Conservation (phyloP, 2,329 filamentous ascomycete species). For the Sporothrix brunneoviolacea region DNA sequence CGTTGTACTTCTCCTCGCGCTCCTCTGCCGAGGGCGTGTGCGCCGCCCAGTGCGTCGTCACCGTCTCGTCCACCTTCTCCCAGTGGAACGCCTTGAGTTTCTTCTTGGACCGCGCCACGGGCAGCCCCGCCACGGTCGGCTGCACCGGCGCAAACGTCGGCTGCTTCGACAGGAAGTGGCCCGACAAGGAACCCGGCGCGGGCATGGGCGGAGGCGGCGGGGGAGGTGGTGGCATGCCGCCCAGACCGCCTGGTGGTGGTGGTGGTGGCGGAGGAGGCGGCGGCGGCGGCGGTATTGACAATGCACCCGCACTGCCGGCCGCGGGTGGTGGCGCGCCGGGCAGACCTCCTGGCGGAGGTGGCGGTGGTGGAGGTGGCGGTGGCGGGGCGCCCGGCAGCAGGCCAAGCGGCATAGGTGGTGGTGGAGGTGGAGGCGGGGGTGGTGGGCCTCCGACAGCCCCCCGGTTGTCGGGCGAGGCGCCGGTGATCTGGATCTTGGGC, state of each 20-base stretch:
- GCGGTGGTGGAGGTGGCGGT: conserved; percentile 44
- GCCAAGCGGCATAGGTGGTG: conserved; percentile 43
- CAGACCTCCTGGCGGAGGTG: conserved; percentile 26
- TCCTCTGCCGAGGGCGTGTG: conserved; percentile 80
- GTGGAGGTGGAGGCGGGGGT: conserved; percentile 33
- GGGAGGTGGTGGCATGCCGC: conserved; percentile 28
- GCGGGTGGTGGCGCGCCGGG: conserved; percentile 22
- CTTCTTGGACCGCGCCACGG: conserved; percentile 89
- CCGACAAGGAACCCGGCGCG: conserved; percentile 61
- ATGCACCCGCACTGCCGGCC: conserved; percentile 28
- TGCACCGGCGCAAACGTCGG: conserved; percentile 43
- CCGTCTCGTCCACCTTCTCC: conserved; percentile 93
- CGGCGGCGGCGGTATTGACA: conserved; percentile 29
- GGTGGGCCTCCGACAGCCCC: conserved; percentile 24
- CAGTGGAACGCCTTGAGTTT: conserved; percentile 99
- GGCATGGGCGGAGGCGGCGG: conserved; percentile 38
- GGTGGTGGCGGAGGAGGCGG: conserved; percentile 35
- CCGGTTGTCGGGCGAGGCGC: conserved; percentile 18
- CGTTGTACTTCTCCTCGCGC: conserved; percentile 91
- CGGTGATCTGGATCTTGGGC: conserved; percentile 54
- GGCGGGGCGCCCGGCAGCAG: conserved; percentile 27
- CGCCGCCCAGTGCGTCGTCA: conserved; percentile 87
- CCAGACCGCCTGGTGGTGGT: conserved; percentile 29
- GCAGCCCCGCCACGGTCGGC: conserved; percentile 56
- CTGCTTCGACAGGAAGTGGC: conserved; percentile 67